Base-by-base conservation (phyloP, 2,329 filamentous ascomycete genomes). In the Fusarium caatingaense region DNA sequence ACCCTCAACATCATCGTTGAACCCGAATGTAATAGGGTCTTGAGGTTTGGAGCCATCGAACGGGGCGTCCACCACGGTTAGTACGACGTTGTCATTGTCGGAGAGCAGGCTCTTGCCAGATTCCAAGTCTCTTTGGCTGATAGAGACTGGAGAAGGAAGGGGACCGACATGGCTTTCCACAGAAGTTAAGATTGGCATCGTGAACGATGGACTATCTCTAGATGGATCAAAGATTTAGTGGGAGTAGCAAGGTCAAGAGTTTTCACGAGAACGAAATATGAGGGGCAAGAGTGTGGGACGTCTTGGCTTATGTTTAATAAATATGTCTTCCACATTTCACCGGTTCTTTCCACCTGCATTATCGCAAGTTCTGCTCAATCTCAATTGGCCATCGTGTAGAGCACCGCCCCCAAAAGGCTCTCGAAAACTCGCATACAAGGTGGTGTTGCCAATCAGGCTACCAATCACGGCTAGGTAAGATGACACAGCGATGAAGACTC, bases 11-110 rank as follows among this genome's bases (percentile, higher is more conserved):
- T 37, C 34, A 11, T 37, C 34, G 10, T 37, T 37, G 1, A n/a
- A 37, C 34, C 34, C 0, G 11, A 37, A n/a, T 0, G 34, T 11
- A 0, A n/a, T 3, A 0, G 34, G 3, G 10, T 37, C 18, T n/a
- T 37, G 5, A 0, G 34, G 34, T 10, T 37, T 37, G 1, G 18
- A 37, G 18, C 18, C 9, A 37, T 37, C 34, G 1, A 37, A 37
- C 0, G 34, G 34, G 2, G 34, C 34, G 10, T 37, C 18, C 3
- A 11, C 0, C 34, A 37, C 5, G 3, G 9, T 37, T 4, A 37
- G 10, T 1, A 37, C 34, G 1, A 37, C 34, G 1, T 37, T n/a
- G 16, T 37, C 18, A 7, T 37, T 1, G 1, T 37, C 34, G 9
- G 34, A 37, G 10, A 37, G 34, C 0, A 37, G 0, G 18, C 10